Base-by-base conservation (phyloP, 2,329 filamentous ascomycete species). In the Penicillium rolfsii region DNA sequence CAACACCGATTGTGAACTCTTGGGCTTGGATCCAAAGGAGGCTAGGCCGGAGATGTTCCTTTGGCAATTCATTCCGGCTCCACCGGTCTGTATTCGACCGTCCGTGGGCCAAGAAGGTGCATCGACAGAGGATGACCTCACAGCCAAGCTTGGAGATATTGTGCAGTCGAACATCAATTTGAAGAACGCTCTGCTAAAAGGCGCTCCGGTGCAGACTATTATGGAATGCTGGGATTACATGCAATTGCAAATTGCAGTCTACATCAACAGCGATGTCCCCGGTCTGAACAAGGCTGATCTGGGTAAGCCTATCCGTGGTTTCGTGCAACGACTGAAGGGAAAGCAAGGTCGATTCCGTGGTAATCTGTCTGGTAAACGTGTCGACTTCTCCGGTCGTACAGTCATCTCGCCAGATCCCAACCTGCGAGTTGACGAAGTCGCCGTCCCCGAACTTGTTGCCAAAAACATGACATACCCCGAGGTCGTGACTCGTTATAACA, bases 141-240 rank as follows among this genome's bases (percentile, higher is more conserved):
- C 95, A 0, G 93, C 94, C 56, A 97, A 98, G 75, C 85, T 99
- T n/a, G 91, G 93, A 33, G 94, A 99, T 73, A 98, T 99, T 66
- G 89, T 97, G 9, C 91, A 96, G 70, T 91, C 96, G 65, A 97
- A 93, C 72, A 90, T 90, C 57, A 87, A 96, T 69, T 91, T 99
- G 64, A 88, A 90, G 53, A 90, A 91, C 24, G 91, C 92, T 0
- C 77, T 98, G 16, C 84, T 89, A 62, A 93, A 92, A 67, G 94
- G 94, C 9, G 91, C 93, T 14, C 88, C 92, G 0, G 85, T 99
- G 2, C 87, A 90, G 66, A 96, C 91, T 0, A 91, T 98, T 59
- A 96, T 98, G 88, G 95, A 99, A 74, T 93, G 97, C 70, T 99
- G 95, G 95, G 95, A 99, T 73, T 98, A 94, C 71, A 81, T 99